Conservation (phyloP, 2,329 filamentous ascomycete genomes). For the Pyrenophora graminea region DNA sequence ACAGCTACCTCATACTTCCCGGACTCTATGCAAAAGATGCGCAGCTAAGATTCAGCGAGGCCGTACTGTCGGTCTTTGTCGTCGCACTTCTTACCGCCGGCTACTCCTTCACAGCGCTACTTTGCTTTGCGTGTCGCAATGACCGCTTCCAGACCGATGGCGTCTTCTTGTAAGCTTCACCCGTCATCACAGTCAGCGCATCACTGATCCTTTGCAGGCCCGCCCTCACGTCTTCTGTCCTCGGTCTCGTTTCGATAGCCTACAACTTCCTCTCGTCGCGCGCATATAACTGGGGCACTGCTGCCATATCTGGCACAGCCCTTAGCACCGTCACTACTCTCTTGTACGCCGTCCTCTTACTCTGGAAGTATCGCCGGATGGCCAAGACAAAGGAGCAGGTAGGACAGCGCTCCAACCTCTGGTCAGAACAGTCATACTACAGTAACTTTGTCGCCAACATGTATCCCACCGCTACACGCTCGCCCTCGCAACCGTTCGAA, state of each 20-base stretch:
- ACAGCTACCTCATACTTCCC: constrained; percentile 55
- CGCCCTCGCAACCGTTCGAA: constrained; percentile 32
- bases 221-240: constrained; percentile 49
- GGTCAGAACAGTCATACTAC: constrained; percentile 49
- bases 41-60: constrained; percentile 47
- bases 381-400: constrained; percentile 33
- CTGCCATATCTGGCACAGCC: constrained; percentile 51
- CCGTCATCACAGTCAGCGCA: background rate
- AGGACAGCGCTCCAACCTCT: constrained; percentile 31
- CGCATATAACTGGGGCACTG: constrained; percentile 49
- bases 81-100: constrained; percentile 54
- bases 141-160: constrained; percentile 53
- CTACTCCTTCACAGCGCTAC: constrained; percentile 54
- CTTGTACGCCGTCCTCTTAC: constrained; percentile 49
- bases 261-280: constrained; percentile 53
- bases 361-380: constrained; percentile 50
- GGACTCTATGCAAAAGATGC: constrained; percentile 50
- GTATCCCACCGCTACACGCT: constrained; percentile 47
- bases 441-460: constrained; percentile 53
- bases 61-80: constrained; percentile 51
- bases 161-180: constrained; percentile 50
- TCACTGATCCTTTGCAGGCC: constrained; percentile 38
- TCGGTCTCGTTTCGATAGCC: constrained; percentile 54
- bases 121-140: constrained; percentile 54
- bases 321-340: constrained; percentile 46